Evolutionary conservation across 495 filamentous ascomycete species (phyloP).

Genomic region (Cairneyella variabilis): DNA sequence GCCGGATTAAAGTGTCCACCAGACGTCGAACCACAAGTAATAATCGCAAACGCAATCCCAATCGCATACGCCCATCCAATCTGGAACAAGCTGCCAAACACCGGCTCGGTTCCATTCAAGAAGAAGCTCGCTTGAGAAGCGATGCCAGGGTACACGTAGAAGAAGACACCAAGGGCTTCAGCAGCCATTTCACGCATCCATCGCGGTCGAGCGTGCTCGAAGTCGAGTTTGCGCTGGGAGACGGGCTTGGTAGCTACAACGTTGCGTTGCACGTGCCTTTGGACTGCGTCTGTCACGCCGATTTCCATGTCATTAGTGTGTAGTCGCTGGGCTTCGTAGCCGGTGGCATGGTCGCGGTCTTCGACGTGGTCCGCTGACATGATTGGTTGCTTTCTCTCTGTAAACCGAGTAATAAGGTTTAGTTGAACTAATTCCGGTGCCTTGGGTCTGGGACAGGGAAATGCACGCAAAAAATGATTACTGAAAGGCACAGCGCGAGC

Average conservation of each 20-base stretch:
- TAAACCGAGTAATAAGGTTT: not conserved
- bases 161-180: slow-evolving; percentile 49
- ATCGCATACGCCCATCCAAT: slow-evolving; percentile 48
- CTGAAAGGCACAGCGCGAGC: not conserved
- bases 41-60: slow-evolving; percentile 53
- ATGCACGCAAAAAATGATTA: not conserved
- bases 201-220: slow-evolving; percentile 44
- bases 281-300: slow-evolving; percentile 45
- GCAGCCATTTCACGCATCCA: slow-evolving; percentile 29
- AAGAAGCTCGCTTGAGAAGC: slow-evolving; percentile 42
- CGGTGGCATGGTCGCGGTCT: not conserved
- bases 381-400: not conserved
- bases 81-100: slow-evolving; percentile 42
- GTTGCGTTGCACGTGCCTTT: slow-evolving; percentile 40
- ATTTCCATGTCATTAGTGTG: slow-evolving; percentile 38
- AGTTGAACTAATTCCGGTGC: not conserved
- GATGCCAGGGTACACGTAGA: slow-evolving; percentile 48
- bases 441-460: not conserved
- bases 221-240: slow-evolving; percentile 44
- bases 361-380: slow-evolving; percentile 26
- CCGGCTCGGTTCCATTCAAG: slow-evolving; percentile 32
- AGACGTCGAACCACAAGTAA: slow-evolving; percentile 45
- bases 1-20: slow-evolving; percentile 53
- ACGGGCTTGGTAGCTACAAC: slow-evolving; percentile 41
- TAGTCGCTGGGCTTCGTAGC: slow-evolving; percentile 21